Base-by-base conservation (phyloP, 2,329 filamentous ascomycete species). In the Colletotrichum zoysiae region DNA sequence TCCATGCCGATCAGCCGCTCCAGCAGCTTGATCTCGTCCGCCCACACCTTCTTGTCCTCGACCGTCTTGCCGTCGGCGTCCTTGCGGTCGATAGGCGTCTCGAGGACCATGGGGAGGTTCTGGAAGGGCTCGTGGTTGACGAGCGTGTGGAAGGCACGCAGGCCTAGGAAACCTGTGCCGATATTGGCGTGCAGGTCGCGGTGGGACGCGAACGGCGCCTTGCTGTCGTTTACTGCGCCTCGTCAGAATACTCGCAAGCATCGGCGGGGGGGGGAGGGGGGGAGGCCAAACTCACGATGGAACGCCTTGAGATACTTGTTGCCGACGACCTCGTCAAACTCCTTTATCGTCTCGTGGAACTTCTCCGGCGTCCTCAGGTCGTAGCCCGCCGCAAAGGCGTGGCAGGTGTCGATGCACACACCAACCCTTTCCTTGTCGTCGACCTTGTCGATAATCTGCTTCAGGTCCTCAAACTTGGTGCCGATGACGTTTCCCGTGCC, bases 181-280 rank as follows among this genome's bases (percentile, higher is more conserved):
- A 99, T 98, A 79, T 98, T 98, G 75, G 95, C 95, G 82, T 99
- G 96, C 2, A 98, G 84, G 79, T 99, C 96, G 51, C 95, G 90
- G 75, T 94, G 89, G 46, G 94, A 96, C 53, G 83, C 86, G 40
- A 97, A 86, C 0, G 96, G 95, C 0, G 95, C 94, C 82, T 98
- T 99, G 83, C 93, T 97, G 82, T 99, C 96, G 81, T 99, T 99
- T 53, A 99, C 83, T 85, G 16, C 5, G n/a, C 5, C n/a, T 44
- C 18, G n/a, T 53, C 18, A 66, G 70, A 75, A 53, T 73, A 30
- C 35, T 51, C 23, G n/a, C 23, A n/a, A 20, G 33, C 2, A n/a
- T 20, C 3, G 20, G 30, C 30, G 30, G 38, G 30, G 30, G 38
- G 30, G 9, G 9, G 7, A 8, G 12, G 16, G 18, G 16, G n/a